phyloP scores from a whole-genome alignment of 176 grass and related monocot genomes.

The Thinopyrum elongatum region DNA sequence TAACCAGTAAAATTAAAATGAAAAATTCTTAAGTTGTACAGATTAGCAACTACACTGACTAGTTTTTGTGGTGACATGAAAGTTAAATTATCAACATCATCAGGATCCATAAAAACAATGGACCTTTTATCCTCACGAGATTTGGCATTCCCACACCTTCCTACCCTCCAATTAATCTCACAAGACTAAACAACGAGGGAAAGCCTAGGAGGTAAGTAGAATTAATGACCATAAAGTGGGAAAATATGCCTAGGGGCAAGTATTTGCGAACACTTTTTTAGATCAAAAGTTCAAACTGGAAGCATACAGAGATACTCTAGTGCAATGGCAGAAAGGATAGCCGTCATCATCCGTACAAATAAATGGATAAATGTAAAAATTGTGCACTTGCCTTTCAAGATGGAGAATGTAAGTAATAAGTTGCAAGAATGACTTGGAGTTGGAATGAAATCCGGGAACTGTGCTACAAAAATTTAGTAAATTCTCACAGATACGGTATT shows the following conservation, averaged over 20 bases:
- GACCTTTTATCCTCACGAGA: background rate
- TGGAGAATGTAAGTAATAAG: conserved; percentile 80
- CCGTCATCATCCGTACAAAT: conserved; percentile 14
- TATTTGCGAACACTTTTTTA: background rate
- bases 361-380: conserved; percentile 19
- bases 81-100: conserved; percentile 4
- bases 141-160: background rate
- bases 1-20: background rate
- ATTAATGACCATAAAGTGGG: background rate
- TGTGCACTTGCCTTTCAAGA: conserved; percentile 76
- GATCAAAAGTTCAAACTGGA: background rate
- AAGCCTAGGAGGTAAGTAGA: background rate
- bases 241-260: conserved; percentile 3
- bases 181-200: background rate
- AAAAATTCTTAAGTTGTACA: background rate
- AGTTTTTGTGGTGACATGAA: conserved; percentile 10
- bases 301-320: background rate
- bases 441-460: conserved; percentile 71
- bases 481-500: conserved; percentile 62
- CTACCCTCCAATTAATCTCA: conserved; percentile 2
- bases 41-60: conserved; percentile 15
- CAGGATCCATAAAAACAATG: conserved; percentile 17
- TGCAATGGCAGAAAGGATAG: conserved; percentile 3
- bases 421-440: conserved; percentile 46
- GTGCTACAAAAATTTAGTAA: conserved; percentile 64